Percentiles rank a stretch among this genome's conserved stretches.
These are phyloP conservation scores for Diplodia sapinea DNA, from an alignment of 2,329 filamentous ascomycete genomes.

Conservation along the genomic window DNA sequence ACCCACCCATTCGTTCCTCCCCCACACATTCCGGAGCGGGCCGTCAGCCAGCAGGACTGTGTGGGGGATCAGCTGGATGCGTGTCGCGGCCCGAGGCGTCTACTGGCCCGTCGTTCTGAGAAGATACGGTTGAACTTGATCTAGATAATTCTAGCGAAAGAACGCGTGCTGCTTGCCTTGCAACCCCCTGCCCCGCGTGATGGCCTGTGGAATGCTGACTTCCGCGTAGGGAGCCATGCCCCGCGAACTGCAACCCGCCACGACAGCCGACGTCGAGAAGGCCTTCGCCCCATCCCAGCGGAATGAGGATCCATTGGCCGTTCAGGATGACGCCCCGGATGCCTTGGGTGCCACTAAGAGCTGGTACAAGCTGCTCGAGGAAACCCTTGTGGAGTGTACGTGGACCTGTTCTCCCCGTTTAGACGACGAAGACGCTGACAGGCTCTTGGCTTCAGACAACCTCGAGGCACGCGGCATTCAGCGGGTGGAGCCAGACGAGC, in stretches of 20 bases:
- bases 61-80: constrained; percentile 2
- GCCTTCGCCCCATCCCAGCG: constrained; percentile 32
- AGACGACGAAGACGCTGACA: neutral
- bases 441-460: constrained; percentile 46
- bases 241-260: constrained; percentile 38
- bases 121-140: constrained; percentile 62
- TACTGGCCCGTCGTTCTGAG: constrained; percentile 50
- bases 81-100: neutral
- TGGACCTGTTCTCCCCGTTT: neutral
- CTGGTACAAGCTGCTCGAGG: constrained; percentile 44
- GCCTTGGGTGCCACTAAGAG: neutral
- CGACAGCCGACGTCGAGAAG: constrained; percentile 24
- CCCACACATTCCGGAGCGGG: constrained; percentile 1
- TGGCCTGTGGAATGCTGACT: constrained; percentile 33
- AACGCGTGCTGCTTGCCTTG: constrained; percentile 53
- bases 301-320: constrained; percentile 34
- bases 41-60: neutral
- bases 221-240: constrained; percentile 33
- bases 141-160: constrained; percentile 61
- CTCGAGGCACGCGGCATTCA: constrained; percentile 66
- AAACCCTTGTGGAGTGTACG: constrained; percentile 49
- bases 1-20: neutral
- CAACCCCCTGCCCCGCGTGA: constrained; percentile 30
- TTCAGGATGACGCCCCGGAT: constrained; percentile 4
- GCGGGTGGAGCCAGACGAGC: constrained; percentile 61